Evolutionary conservation across 306 rosid species (phyloP).

Genomic region (Gynostemma pentaphyllum): DNA sequence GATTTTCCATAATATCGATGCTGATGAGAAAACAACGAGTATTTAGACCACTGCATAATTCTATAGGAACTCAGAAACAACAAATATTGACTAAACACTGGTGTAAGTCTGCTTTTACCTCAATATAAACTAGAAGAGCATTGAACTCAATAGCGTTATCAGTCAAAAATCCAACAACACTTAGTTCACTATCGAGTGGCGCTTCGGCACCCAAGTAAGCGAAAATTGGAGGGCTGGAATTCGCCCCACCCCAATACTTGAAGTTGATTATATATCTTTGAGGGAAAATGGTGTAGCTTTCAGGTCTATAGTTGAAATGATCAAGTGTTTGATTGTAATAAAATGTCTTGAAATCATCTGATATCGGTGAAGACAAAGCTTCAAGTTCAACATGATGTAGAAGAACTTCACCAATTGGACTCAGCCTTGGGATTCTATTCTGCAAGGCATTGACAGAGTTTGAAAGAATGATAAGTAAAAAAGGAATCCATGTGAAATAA

Average conservation of each 20-base stretch:
- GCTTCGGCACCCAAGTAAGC: conserved; percentile 53
- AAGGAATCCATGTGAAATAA: conserved; percentile 14
- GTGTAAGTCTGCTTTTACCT: conserved; percentile 26
- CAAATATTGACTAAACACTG: background rate
- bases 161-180: conserved; percentile 31
- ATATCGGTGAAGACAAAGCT: background rate
- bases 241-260: conserved; percentile 60
- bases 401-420: conserved; percentile 23
- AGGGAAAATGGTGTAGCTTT: conserved; percentile 46
- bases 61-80: background rate
- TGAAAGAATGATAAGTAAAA: conserved; percentile 15
- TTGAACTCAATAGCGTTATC: conserved; percentile 46
- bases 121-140: conserved; percentile 54
- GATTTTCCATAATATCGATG: conserved; percentile 80
- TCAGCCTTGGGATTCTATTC: conserved; percentile 38
- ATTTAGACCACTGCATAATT: background rate
- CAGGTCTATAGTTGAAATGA: conserved; percentile 60
- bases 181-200: conserved; percentile 23
- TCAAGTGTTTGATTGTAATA: conserved; percentile 47
- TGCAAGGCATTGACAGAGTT: conserved; percentile 14
- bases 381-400: conserved; percentile 8
- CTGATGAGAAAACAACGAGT: conserved; percentile 13
- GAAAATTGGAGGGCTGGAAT: conserved; percentile 43
- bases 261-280: conserved; percentile 54
- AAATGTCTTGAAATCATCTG: conserved; percentile 30